Evolutionary conservation across 31 red algal species (phyloP), one percentile per base, ranked within the genome.

Genomic region (Asparagopsis taxiformis): DNA sequence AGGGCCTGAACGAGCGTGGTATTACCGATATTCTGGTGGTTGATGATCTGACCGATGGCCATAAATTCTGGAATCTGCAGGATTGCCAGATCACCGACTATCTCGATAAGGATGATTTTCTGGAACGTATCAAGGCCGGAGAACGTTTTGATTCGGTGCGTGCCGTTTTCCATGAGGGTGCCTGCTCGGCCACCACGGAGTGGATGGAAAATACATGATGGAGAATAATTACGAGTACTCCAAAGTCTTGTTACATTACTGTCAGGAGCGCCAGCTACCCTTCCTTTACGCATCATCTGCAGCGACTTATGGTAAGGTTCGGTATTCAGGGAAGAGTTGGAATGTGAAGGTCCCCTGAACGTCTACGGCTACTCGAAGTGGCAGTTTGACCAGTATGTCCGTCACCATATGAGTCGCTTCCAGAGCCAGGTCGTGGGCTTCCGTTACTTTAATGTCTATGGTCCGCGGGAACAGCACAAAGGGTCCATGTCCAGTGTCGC

Each of bases 381-480:
- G 41, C 39, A 50, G 16, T 70, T 70, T 51, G 65, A 70, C 30
- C 39, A 36, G 36, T 70, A 37, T 29, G 65, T 37, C 21, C 21
- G 19, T 26, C n/a, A 70, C 19, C 65, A 70, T 49, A 70, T n/a
- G n/a, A 70, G 21, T 20, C 39, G 44, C 23, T 31, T 70, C 35
- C 32, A n/a, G n/a, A n/a, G n/a, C 48, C 21, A 44, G n/a, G 19
- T 46, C n/a, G 39, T 37, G 28, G 65, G 65, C 19, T 49, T 70
- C 17, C 41, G 48, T 49, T 70, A 49, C 30, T 70, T 70, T 31
- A 70, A 70, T 49, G 65, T 70, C 32, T 70, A 50, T 51, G 65
- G 65, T 26, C 65, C 65, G 48, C 41, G 48, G 22, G 65, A 70
- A 70, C 48, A 50, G 20, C 65, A 70, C 48, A 70, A 70, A 70